Percentiles rank a stretch among this genome's conserved stretches.
phyloP scores from a whole-genome alignment of 2,329 filamentous ascomycete genomes.

The Fusarium chuoi region DNA sequence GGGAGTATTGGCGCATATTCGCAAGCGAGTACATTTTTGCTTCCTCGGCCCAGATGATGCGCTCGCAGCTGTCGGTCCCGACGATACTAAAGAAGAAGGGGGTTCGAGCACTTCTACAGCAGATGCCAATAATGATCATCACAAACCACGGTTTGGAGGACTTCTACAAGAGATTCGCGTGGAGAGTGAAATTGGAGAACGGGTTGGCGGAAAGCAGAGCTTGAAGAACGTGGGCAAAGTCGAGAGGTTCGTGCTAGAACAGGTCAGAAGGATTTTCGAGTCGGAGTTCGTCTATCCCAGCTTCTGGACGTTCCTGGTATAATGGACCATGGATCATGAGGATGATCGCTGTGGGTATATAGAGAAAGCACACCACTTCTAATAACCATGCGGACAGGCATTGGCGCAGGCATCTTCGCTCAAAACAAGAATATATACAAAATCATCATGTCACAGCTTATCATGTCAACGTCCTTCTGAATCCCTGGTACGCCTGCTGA shows the following conservation, averaged over 20 bases:
- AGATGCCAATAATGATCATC: constrained; percentile 45
- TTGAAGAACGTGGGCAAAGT: constrained; percentile 99
- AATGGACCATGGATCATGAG: constrained; percentile 29
- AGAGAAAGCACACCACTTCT: constrained; percentile 20
- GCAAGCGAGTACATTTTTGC: constrained; percentile 90
- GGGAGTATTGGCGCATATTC: constrained; percentile 90
- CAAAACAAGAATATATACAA: constrained; percentile 5
- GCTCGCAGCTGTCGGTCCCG: constrained; percentile 71
- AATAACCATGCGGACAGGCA: neutral
- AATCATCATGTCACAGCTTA: neutral
- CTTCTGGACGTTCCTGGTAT: constrained; percentile 97
- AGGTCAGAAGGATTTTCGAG: constrained; percentile 96
- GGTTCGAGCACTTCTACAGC: neutral
- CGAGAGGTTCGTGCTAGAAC: constrained; percentile 95
- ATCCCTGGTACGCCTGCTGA: constrained; percentile 92
- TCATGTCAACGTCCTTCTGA: constrained; percentile 80
- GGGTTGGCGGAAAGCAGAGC: constrained; percentile 91
- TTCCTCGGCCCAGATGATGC: constrained; percentile 95
- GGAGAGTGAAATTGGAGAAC: constrained; percentile 96
- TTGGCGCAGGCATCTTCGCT: constrained; percentile 20
- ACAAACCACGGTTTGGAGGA: constrained; percentile 67
- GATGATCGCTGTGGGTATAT: constrained; percentile 38
- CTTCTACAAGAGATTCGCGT: constrained; percentile 93
- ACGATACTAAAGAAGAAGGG: constrained; percentile 48
- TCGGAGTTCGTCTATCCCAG: constrained; percentile 99